These are phyloP conservation scores for Pluteus cervinus DNA, from an alignment of 768 basidiomycete species.

Conservation along the genomic window DNA sequence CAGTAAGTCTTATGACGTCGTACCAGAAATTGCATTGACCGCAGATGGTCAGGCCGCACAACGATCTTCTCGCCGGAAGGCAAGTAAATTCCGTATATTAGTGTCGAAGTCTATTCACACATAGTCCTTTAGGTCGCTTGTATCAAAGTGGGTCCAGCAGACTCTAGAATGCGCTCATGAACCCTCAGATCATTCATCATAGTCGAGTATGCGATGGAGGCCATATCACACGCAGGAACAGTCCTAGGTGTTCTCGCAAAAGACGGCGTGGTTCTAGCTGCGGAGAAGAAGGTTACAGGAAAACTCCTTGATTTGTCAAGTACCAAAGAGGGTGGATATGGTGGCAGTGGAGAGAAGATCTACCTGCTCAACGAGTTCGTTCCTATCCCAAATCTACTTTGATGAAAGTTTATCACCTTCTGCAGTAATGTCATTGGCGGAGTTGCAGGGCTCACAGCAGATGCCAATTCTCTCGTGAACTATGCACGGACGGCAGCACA, in stretches of 20 bases:
- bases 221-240: constrained; percentile 93
- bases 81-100: constrained; percentile 21
- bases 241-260: constrained; percentile 90
- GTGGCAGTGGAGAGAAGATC: constrained; percentile 98
- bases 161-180: background rate
- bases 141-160: constrained; percentile 76
- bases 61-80: constrained; percentile 99
- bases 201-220: constrained; percentile 99
- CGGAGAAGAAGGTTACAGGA: constrained; percentile 97
- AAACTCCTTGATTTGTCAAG: constrained; percentile 91
- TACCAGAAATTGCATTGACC: constrained; percentile 13
- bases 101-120: constrained; percentile 6
- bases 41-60: constrained; percentile 63
- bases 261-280: constrained; percentile 88
- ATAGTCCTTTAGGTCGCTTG: constrained; percentile 64
- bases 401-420: background rate
- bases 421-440: constrained; percentile 94
- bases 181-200: constrained; percentile 8
- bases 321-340: constrained; percentile 83
- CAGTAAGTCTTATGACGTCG: constrained; percentile 46
- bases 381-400: constrained; percentile 3
- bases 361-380: constrained; percentile 87
- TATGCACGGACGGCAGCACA: constrained; percentile 90
- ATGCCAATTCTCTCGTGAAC: constrained; percentile 96
- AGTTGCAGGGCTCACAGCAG: constrained; percentile 93